Percentiles rank a stretch among this genome's conserved stretches.
Evolutionary conservation across 2,329 filamentous ascomycete genomes (phyloP).

Genomic region (Diaporthe sp.): DNA sequence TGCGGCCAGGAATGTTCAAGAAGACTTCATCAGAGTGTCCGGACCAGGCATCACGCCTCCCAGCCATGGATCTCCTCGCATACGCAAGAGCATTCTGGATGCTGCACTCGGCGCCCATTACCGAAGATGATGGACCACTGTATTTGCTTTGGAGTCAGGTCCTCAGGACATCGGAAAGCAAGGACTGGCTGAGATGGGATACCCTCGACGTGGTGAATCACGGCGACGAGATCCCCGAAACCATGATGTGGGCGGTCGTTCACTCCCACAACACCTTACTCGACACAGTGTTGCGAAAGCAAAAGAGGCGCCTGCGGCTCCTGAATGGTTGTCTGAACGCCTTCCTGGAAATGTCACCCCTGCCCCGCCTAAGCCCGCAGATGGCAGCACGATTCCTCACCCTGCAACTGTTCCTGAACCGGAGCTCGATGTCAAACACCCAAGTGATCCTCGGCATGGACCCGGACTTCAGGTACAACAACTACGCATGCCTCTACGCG

Average conservation of each 20-base stretch:
- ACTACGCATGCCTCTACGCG: neutral
- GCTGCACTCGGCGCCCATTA: constrained; percentile 4
- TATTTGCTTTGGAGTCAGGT: neutral
- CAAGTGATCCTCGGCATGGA: neutral
- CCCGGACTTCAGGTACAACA: constrained; percentile 2
- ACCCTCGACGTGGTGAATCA: neutral
- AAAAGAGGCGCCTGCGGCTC: neutral
- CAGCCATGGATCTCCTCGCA: neutral
- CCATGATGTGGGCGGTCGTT: neutral
- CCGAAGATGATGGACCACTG: neutral
- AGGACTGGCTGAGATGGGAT: neutral
- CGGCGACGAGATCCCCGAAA: neutral
- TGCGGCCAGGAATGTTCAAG: neutral
- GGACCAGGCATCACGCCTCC: neutral
- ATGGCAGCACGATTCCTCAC: constrained; percentile 17
- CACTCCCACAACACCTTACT: constrained; percentile 10
- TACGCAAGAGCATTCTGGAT: neutral
- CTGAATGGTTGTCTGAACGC: neutral
- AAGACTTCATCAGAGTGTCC: neutral
- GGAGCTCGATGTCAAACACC: neutral
- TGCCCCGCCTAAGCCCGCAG: neutral
- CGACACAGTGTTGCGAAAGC: neutral
- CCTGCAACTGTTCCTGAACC: neutral
- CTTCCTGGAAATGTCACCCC: neutral
- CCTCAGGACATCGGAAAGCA: neutral